These are phyloP conservation scores for Penicillium diatomitis DNA, from an alignment of 495 filamentous ascomycete genomes.

Conservation along the genomic window DNA sequence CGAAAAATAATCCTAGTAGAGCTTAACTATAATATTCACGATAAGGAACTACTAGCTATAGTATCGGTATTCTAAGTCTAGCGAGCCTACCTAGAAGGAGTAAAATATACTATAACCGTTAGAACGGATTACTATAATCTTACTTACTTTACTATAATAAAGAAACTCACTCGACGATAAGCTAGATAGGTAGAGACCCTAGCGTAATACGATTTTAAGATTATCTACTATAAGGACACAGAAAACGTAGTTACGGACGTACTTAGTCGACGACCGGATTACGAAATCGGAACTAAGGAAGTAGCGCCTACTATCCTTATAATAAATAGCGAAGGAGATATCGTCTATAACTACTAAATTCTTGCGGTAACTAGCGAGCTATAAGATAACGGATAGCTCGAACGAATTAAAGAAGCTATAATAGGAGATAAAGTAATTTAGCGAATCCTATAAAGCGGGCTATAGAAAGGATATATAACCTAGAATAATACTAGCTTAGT, in stretches of 20 bases:
- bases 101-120: neutral
- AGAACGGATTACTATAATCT: neutral
- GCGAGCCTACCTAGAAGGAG: neutral
- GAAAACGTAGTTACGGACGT: neutral
- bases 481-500: neutral
- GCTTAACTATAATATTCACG: neutral
- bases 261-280: neutral
- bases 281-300: neutral
- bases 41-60: constrained; percentile 2
- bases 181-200: neutral
- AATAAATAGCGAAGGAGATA: neutral
- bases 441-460: neutral
- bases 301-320: neutral
- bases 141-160: neutral
- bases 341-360: neutral
- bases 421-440: neutral
- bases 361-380: neutral
- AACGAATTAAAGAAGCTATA: neutral
- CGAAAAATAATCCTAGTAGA: neutral
- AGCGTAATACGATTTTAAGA: neutral
- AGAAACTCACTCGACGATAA: neutral
- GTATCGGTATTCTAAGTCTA: neutral
- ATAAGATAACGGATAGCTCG: neutral
- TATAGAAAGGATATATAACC: neutral
- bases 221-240: neutral